Evolutionary conservation across 805 yeast genomes (phyloP).

Genomic region (Suhomyces faveliae): DNA sequence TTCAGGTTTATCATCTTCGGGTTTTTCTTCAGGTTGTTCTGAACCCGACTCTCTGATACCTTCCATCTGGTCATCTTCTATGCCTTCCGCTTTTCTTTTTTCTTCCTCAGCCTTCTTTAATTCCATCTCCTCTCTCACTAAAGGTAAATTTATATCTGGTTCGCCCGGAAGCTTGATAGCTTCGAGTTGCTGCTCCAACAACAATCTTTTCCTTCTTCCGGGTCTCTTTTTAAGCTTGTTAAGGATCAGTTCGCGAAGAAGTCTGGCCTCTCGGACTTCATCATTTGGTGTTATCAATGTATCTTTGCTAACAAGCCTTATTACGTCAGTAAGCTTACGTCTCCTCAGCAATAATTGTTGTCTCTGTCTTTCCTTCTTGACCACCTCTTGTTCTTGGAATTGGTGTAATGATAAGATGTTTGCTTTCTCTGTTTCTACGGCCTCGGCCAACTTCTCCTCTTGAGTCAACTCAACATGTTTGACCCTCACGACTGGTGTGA

Average conservation of each 20-base stretch:
- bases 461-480: conserved; percentile 58
- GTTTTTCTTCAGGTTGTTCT: conserved; percentile 13
- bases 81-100: conserved; percentile 14
- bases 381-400: conserved; percentile 82
- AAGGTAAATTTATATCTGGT: conserved; percentile 25
- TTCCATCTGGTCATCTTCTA: conserved; percentile 17
- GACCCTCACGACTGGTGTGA: conserved; percentile 40
- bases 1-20: conserved; percentile 4
- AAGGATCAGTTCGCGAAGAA: conserved; percentile 33
- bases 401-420: conserved; percentile 71
- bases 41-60: conserved; percentile 13
- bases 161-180: conserved; percentile 32
- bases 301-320: conserved; percentile 52
- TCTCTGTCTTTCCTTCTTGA: conserved; percentile 73
- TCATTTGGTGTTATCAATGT: conserved; percentile 59
- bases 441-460: conserved; percentile 75
- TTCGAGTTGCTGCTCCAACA: conserved; percentile 27
- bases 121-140: conserved; percentile 26
- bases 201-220: conserved; percentile 42
- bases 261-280: conserved; percentile 53
- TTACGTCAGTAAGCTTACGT: conserved; percentile 55
- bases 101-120: conserved; percentile 20
- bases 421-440: conserved; percentile 77
- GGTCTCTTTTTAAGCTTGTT: conserved; percentile 43
- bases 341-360: conserved; percentile 68